Percentiles rank a stretch among this genome's conserved stretches.
Conservation (phyloP, 257 asterid species). For the Solanum commersonii region DNA sequence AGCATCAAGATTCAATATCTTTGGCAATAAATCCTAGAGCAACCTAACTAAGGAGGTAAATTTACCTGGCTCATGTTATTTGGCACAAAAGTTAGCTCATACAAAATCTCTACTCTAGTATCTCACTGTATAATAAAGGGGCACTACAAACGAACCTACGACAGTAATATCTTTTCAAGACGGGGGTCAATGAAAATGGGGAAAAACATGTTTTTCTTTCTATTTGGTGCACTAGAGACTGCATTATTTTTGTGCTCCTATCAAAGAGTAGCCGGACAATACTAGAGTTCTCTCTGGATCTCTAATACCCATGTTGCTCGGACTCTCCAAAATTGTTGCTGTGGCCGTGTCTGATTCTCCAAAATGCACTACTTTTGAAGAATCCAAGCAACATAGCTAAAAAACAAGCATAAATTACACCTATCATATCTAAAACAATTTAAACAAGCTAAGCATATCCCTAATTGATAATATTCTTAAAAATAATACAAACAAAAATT, state of each 20-base stretch:
- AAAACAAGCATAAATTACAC: not conserved
- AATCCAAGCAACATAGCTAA: not conserved
- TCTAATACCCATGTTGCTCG: not conserved
- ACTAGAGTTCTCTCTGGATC: not conserved
- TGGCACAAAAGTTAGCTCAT: not conserved
- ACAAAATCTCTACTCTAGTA: not conserved
- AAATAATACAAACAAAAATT: not conserved
- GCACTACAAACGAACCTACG: not conserved
- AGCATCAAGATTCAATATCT: not conserved
- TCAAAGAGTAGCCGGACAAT: not conserved
- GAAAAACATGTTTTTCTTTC: not conserved
- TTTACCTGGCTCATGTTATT: not conserved
- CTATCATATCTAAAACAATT: not conserved
- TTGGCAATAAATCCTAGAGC: not conserved
- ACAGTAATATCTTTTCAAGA: not conserved
- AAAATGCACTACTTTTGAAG: not conserved
- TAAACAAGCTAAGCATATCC: not conserved
- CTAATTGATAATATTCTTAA: not conserved
- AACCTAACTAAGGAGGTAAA: not conserved
- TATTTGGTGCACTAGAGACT: not conserved
- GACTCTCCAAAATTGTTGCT: not conserved
- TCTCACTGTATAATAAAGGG: not conserved
- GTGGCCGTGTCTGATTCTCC: not conserved
- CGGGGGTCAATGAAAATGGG: not conserved
- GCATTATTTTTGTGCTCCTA: not conserved